Evolutionary conservation across 345 rosid species (phyloP), one percentile per base, ranked within the genome.

Genomic region (Ceriops decandra): DNA sequence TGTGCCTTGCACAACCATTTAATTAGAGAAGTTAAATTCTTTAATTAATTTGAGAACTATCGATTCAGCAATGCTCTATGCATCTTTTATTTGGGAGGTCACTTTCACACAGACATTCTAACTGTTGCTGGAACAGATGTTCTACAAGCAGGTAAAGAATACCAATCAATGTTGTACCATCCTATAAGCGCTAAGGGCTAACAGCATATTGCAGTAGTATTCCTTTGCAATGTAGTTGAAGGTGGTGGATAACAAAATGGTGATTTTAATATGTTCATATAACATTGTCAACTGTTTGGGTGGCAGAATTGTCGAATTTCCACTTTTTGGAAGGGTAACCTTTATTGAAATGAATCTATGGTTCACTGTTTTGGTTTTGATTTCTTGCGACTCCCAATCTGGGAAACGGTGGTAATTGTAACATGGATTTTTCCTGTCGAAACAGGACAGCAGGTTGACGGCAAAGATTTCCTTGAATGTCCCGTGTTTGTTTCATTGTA

Each of bases 131-230:
- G 64, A 79, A 82, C 99, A 95, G 98, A 92, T 95, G 98, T 92
- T 95, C 79, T 95, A 95, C 93, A 92, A 92, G 87, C 97, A 88
- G 79, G 97, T 98, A 15, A 92, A 92, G 88, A 90, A 95, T 80
- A 88, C 97, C 52, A 95, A 95, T 72, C 87, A 84, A 54, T 95
- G 99, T 81, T 92, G 99, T 78, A 85, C 90, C 66, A 74, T 92
- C 66, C 93, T 95, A 81, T 95, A 82, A 86, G 77, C 68, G 68
- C 70, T 21, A 1, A 20, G 52, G 68, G 74, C 47, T 64, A 62
- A 27, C 27, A 35, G 7, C 65, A 53, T 9, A 27, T 13, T 54
- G 68, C n/a, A 63, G 51, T 51, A 74, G 60, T 31, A 28, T 66
- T 64, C 73, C 32, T 58, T 60, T 69, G 59, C 65, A 63, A 10